Evolutionary conservation across 2,329 filamentous ascomycete genomes (phyloP), one percentile per base, ranked within the genome.

Genomic region (Ramularia endophylla): DNA sequence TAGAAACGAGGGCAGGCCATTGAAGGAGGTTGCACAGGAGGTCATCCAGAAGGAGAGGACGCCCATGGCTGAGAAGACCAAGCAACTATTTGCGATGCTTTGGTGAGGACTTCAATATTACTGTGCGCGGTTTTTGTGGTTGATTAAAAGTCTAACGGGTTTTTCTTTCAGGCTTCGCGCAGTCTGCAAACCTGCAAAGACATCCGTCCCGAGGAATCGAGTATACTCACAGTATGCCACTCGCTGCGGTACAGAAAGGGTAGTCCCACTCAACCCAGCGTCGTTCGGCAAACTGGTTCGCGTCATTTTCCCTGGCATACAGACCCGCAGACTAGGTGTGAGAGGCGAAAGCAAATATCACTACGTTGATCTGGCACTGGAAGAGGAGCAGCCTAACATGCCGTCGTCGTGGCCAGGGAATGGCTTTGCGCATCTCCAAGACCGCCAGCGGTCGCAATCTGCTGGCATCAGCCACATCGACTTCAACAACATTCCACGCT

Each of bases 341-440:
- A 81, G 92, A 39, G 92, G 92, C 50, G 90, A 97, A 68, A 98
- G 92, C 11, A 98, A 98, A 63, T 98, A 98, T 63, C 92, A 98
- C 65, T 98, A 98, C 58, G 73, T 74, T 36, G 72, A 75, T 50
- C 63, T 75, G 27, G 70, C 69, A 28, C 67, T 74, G 25, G 66
- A 67, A 43, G 70, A 72, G 44, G 72, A 73, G 37, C 50, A 50
- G 28, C 40, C 54, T 17, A 56, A 55, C 30, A 40, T 51, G 40
- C 43, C 48, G n/a, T 40, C 48, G 25, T 40, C 49, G 25, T 52
- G 52, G 39, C 47, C 50, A 42, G 52, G 47, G 12, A 47, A 37
- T 20, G 30, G 41, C 9, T 43, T 46, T 22, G 34, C 38, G 13
- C 48, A 52, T 13, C 46, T 46, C 22, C 50, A 55, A 31, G 34